Evolutionary conservation across 2,329 filamentous ascomycete species (phyloP).

Genomic region (Claviceps sp.): DNA sequence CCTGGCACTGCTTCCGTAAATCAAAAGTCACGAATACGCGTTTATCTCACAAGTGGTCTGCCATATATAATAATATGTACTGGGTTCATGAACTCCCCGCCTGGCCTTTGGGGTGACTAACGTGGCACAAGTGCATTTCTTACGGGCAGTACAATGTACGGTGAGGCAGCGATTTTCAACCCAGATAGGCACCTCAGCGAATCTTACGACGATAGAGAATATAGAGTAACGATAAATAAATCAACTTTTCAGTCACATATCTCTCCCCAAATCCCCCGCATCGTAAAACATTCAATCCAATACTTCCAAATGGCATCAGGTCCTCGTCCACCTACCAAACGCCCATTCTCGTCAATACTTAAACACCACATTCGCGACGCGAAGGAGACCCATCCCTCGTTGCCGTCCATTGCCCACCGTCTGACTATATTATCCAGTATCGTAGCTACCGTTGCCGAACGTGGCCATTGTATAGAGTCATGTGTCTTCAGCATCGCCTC

Average conservation of each 20-base stretch:
- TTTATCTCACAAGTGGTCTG: neutral
- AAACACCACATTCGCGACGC: neutral
- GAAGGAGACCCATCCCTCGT: neutral
- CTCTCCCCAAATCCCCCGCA: neutral
- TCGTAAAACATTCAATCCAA: neutral
- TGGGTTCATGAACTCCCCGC: neutral
- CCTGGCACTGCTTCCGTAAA: neutral
- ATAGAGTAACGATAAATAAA: constrained; percentile 3
- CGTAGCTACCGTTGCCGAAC: neutral
- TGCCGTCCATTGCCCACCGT: neutral
- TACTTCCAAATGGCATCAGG: neutral
- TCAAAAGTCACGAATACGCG: neutral
- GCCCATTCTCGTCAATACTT: neutral
- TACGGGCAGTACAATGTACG: too few relatives aligned
- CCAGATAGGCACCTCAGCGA: too few relatives aligned
- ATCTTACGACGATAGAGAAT: neutral
- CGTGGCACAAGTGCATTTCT: too few relatives aligned
- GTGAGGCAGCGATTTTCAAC: too few relatives aligned
- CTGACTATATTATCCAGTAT: neutral
- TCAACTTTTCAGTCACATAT: constrained; percentile 1
- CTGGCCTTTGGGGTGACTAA: neutral
- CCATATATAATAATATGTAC: neutral
- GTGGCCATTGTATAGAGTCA: neutral
- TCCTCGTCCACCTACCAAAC: neutral
- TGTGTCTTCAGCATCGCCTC: neutral